These are phyloP conservation scores for Cyclocybe cylindracea DNA, from an alignment of 768 basidiomycete species.

Conservation along the genomic window DNA sequence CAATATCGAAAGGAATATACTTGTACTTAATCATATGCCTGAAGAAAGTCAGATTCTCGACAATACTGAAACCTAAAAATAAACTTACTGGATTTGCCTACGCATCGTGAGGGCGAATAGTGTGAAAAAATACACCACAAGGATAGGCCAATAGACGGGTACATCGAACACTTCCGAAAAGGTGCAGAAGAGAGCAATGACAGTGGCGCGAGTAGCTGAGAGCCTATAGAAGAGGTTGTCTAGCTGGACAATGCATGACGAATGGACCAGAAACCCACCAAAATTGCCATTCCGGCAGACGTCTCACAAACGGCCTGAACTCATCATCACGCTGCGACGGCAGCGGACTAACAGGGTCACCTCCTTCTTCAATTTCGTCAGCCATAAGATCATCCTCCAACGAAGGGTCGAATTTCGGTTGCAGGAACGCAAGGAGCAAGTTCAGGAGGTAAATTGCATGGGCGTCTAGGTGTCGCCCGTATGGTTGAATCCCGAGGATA, in stretches of 20 bases:
- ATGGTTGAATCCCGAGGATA: conserved; percentile 1
- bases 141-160: conserved; percentile 99
- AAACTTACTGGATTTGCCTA: conserved; percentile 87
- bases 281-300: conserved; percentile 96
- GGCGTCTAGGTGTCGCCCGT: conserved; percentile 53
- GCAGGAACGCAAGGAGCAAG: conserved; percentile 94
- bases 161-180: conserved; percentile 88
- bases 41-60: conserved; percentile 7
- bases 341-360: conserved; percentile 54
- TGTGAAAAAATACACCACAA: conserved; percentile 95
- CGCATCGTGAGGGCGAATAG: conserved; percentile 96
- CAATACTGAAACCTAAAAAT: not conserved
- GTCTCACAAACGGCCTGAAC: conserved; percentile 93
- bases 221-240: conserved; percentile 54
- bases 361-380: conserved; percentile 94
- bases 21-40: conserved; percentile 99
- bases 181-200: conserved; percentile 79
- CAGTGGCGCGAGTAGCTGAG: conserved; percentile 86
- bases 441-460: conserved; percentile 96
- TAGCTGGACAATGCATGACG: not conserved
- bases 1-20: conserved; percentile 94
- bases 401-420: conserved; percentile 97
- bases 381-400: conserved; percentile 91
- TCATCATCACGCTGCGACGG: conserved; percentile 85
- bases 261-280: conserved; percentile 51